These are phyloP conservation scores for Acrocalymma vagum DNA, from an alignment of 2,329 filamentous ascomycete genomes.

Conservation along the genomic window DNA sequence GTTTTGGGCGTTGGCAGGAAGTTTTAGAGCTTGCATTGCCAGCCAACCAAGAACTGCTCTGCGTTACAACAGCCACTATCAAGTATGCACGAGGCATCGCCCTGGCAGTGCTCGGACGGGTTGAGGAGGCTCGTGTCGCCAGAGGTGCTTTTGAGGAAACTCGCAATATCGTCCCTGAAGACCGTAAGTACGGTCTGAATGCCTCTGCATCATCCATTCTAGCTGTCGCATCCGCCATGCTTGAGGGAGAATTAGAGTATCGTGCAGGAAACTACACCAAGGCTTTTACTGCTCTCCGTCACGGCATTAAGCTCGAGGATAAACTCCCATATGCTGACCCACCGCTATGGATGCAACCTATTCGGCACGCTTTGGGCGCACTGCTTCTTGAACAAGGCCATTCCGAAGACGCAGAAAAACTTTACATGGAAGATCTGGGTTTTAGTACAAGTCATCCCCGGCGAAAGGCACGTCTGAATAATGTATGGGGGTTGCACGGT, in stretches of 20 bases:
- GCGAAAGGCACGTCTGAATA: constrained; percentile 7
- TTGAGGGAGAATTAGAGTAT: constrained; percentile 8
- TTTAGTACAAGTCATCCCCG: constrained; percentile 3
- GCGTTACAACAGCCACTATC: constrained; percentile 1
- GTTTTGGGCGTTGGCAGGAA: constrained; percentile 11
- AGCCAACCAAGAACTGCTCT: not conserved
- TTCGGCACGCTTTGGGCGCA: constrained; percentile 10
- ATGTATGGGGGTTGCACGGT: constrained; percentile 8
- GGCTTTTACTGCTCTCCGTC: not conserved
- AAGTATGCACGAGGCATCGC: constrained; percentile 7
- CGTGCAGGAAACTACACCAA: not conserved
- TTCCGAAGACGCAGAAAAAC: constrained; percentile 1
- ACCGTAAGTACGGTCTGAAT: no score
- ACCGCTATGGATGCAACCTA: constrained; percentile 9
- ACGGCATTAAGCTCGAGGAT: constrained; percentile 6
- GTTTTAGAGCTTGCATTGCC: constrained; percentile 1
- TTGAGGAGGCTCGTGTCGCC: not conserved
- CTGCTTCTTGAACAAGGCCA: constrained; percentile 8
- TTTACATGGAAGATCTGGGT: constrained; percentile 5
- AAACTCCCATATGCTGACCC: not conserved
- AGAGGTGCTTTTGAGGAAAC: no score
- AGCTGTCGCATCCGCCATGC: constrained; percentile 7
- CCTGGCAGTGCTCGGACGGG: constrained; percentile 2
- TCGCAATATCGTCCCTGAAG: no score
- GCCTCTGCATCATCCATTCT: no score